Evolutionary conservation across 2,329 filamentous ascomycete genomes (phyloP).

Genomic region (Mycocentrospora acerina): DNA sequence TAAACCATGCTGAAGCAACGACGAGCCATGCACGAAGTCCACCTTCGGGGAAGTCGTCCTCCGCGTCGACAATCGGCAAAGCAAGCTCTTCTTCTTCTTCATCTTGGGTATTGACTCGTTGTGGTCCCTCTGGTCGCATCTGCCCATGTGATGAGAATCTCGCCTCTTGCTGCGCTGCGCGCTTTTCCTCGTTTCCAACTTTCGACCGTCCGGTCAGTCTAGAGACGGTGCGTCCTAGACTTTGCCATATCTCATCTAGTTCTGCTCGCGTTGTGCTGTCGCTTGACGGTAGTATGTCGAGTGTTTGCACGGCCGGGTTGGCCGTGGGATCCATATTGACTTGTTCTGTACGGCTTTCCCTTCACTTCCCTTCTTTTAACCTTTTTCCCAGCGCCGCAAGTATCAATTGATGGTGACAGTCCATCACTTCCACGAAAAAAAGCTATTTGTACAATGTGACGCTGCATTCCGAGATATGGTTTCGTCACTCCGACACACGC

Average conservation of each 20-base stretch:
- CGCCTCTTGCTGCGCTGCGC: conserved; percentile 9
- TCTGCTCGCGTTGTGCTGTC: conserved; percentile 8
- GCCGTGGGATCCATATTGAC: conserved; percentile 32
- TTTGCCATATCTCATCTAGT: conserved; percentile 22
- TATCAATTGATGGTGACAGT: too few species aligned
- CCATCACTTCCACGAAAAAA: too few species aligned
- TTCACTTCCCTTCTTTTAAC: too few species aligned
- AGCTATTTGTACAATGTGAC: too few species aligned
- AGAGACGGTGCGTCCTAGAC: conserved; percentile 19
- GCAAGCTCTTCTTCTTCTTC: conserved; percentile 9
- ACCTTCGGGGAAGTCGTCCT: conserved; percentile 42
- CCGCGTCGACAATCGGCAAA: conserved; percentile 20
- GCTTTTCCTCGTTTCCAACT: conserved; percentile 11
- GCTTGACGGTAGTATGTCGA: conserved; percentile 15
- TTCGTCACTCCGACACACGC: too few species aligned
- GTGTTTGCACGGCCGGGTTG: conserved; percentile 28
- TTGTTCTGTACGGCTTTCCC: too few species aligned
- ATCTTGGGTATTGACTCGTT: conserved; percentile 1
- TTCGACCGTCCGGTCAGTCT: conserved; percentile 23
- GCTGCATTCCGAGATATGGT: too few species aligned
- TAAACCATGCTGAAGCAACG: conserved; percentile 38
- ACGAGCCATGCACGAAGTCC: conserved; percentile 45
- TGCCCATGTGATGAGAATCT: conserved; percentile 7
- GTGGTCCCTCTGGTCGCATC: conserved; percentile 10
- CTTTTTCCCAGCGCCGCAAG: too few species aligned